Base-by-base conservation (phyloP, 495 filamentous ascomycete genomes). In the Talaromyces stipitatus region DNA sequence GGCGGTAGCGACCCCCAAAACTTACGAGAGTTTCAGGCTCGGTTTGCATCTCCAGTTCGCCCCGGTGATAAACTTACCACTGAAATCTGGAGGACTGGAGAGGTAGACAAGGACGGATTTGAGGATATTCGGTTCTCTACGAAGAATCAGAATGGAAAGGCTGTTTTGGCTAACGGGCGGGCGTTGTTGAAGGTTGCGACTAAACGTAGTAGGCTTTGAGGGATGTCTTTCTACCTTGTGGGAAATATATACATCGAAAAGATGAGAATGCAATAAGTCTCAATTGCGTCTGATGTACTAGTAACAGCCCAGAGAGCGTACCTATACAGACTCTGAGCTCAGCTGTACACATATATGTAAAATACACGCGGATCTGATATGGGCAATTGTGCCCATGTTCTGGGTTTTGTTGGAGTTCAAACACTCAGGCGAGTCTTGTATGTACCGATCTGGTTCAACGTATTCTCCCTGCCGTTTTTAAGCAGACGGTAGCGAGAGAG, bases 61-160 rank as follows among this genome's bases (percentile, higher is more conserved):
- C 87, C 89, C 0, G 89, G 88, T 4, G 77, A 78, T 57, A 78
- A 71, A 64, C 70, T 80, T 4, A 72, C 67, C 16, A 78, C 74
- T 1, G 72, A 78, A 62, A 73, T 77, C 22, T 81, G 78, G 78
- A 66, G 72, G 11, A 77, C 64, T 54, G 78, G 91, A 1, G 72
- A 85, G 64, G 68, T 72, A 56, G 77, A 83, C 66, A 60, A 65
- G 27, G 83, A 84, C 61, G 90, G 84, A 16, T 91, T 79, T 71
- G 89, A 95, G 72, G 90, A 95, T 69, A 72, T 95, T 27, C 78
- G 88, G 32, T 96, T 95, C 65, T 75, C 85, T 50, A 87, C 86
- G 2, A 81, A 78, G 67, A 74, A 75, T 38, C 83, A 86, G 38
- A 82, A 82, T 8, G 89, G 85, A 18, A 91, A 90, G 78, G 84